phyloP scores from a whole-genome alignment of 73 alveolate species.

The Blepharisma stoltei region DNA sequence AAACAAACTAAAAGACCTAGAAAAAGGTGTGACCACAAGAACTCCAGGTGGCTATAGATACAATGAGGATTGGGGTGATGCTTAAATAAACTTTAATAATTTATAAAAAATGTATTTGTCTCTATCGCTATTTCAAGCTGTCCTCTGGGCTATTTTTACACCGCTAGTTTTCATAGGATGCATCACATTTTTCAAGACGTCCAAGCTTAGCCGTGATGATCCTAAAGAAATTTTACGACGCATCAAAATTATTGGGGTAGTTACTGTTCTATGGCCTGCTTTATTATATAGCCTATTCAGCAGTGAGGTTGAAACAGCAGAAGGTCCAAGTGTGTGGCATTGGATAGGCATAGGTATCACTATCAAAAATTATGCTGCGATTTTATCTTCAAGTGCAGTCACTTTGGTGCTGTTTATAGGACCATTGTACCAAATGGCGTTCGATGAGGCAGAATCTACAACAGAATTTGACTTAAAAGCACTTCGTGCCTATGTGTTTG shows the following conservation, averaged over 20 bases:
- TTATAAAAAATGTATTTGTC: not conserved
- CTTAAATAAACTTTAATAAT: not conserved
- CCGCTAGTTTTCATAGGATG: not conserved
- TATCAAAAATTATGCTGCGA: constrained; percentile 17
- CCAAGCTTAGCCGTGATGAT: not conserved
- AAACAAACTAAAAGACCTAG: constrained; percentile 13
- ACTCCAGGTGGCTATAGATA: constrained; percentile 12
- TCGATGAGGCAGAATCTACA: not conserved
- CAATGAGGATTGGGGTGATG: constrained; percentile 18
- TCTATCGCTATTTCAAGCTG: not conserved
- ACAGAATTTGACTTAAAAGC: not conserved
- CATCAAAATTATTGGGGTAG: not conserved
- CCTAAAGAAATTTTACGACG: constrained; percentile 6
- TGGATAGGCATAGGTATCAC: constrained; percentile 8
- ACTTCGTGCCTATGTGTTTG: not conserved
- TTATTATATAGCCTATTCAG: not conserved
- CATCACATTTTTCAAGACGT: not conserved
- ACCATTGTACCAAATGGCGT: constrained; percentile 18
- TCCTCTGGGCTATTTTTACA: constrained; percentile 5
- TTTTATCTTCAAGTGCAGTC: not conserved
- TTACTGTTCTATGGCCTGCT: not conserved
- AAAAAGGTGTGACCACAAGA: not conserved
- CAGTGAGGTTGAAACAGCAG: not conserved
- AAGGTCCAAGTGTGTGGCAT: not conserved
- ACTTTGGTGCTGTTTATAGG: constrained; percentile 17